These are phyloP conservation scores for Ustilago nuda DNA, from an alignment of 1,284 basidiomycete species.

Conservation along the genomic window DNA sequence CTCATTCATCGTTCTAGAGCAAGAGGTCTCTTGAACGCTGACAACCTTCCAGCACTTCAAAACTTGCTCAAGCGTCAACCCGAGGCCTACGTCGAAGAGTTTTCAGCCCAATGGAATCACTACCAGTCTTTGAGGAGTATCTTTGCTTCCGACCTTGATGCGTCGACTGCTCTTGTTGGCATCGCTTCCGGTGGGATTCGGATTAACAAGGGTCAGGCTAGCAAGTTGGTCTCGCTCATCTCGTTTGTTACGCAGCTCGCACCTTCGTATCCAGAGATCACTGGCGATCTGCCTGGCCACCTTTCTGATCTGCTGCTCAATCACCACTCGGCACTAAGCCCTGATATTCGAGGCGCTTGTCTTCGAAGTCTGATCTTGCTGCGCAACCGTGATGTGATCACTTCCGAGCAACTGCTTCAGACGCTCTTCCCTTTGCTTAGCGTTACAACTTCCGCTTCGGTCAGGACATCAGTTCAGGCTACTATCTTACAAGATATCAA, in stretches of 20 bases:
- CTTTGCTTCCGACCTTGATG: conserved; percentile 72
- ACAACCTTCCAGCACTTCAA: conserved; percentile 79
- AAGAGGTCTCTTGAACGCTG: conserved; percentile 65
- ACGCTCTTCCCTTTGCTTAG: conserved; percentile 93
- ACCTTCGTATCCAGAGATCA: conserved; percentile 59
- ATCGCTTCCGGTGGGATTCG: conserved; percentile 31
- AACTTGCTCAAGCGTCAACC: conserved; percentile 95
- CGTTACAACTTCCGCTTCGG: conserved; percentile 80
- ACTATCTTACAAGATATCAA: conserved; percentile 96
- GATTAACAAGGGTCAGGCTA: conserved; percentile 61
- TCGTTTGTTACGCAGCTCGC: conserved; percentile 74
- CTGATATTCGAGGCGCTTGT: conserved; percentile 60
- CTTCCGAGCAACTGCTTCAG: conserved; percentile 91
- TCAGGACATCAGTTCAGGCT: conserved; percentile 87
- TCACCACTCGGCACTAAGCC: conserved; percentile 62
- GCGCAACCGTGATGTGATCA: conserved; percentile 90
- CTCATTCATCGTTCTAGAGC: conserved; percentile 63
- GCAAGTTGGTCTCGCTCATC: conserved; percentile 61
- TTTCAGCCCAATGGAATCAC: conserved; percentile 98
- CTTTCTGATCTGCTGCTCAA: conserved; percentile 62
- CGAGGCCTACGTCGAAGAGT: conserved; percentile 91
- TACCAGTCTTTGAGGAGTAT: conserved; percentile 89
- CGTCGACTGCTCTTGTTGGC: conserved; percentile 13
- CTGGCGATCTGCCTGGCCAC: conserved; percentile 52
- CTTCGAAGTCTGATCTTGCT: conserved; percentile 76